Percentiles rank a stretch among this genome's conserved stretches.
Evolutionary conservation across 1,284 basidiomycete genomes (phyloP).

Genomic region (Pholiota adiposa): DNA sequence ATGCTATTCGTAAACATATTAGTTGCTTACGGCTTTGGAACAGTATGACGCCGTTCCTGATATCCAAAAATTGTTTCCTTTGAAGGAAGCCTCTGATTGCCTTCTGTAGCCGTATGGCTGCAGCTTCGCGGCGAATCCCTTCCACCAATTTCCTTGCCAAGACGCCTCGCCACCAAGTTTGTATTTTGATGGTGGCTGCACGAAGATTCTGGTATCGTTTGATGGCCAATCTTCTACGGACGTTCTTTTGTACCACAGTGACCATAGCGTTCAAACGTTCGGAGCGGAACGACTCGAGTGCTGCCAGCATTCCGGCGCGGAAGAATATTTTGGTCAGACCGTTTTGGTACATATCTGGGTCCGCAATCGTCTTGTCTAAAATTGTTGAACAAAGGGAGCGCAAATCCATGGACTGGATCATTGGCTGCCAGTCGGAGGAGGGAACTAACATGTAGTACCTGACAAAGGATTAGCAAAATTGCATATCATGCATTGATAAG

Average conservation of each 20-base stretch:
- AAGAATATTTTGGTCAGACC: constrained; percentile 99
- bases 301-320: constrained; percentile 98
- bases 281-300: constrained; percentile 89
- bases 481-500: background rate
- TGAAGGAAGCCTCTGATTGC: constrained; percentile 77
- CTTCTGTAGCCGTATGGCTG: constrained; percentile 82
- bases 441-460: constrained; percentile 98
- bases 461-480: constrained; percentile 21
- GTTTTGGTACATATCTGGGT: constrained; percentile 96
- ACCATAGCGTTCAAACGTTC: constrained; percentile 90
- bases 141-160: constrained; percentile 77
- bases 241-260: constrained; percentile 97
- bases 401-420: constrained; percentile 83
- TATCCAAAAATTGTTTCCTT: constrained; percentile 70
- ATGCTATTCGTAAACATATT: background rate
- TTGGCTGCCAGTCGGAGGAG: constrained; percentile 84
- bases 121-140: constrained; percentile 72
- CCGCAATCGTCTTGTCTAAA: constrained; percentile 85
- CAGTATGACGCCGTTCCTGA: constrained; percentile 67
- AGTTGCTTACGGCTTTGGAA: constrained; percentile 84
- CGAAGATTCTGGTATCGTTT: constrained; percentile 82
- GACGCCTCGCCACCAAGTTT: constrained; percentile 93
- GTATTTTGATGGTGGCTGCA: constrained; percentile 80
- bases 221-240: constrained; percentile 84
- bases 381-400: constrained; percentile 86